Evolutionary conservation across 2,329 filamentous ascomycete genomes (phyloP).

Genomic region (Fusarium ramigenum): DNA sequence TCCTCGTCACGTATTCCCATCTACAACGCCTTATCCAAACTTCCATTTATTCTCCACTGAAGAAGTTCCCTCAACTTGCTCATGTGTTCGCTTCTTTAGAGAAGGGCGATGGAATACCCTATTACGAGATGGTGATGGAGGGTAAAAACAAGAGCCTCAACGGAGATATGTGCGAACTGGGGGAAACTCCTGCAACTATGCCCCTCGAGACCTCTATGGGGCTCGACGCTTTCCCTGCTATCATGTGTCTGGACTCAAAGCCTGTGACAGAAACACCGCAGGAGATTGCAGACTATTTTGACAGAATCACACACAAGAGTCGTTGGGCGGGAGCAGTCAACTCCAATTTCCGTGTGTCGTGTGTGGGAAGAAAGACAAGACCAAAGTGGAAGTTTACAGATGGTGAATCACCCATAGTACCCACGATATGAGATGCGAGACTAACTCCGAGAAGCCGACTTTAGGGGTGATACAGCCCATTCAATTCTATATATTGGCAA

Average conservation of each 20-base stretch:
- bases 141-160: background rate
- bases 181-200: slow-evolving; percentile 43
- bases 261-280: slow-evolving; percentile 45
- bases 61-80: slow-evolving; percentile 54
- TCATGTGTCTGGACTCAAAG: slow-evolving; percentile 57
- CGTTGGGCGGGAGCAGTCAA: slow-evolving; percentile 55
- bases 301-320: slow-evolving; percentile 50
- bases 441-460: slow-evolving; percentile 38
- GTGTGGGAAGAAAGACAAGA: slow-evolving; percentile 50
- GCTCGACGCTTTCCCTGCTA: slow-evolving; percentile 55
- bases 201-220: slow-evolving; percentile 40
- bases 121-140: slow-evolving; percentile 48
- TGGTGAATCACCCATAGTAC: slow-evolving; percentile 35
- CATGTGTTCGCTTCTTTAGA: slow-evolving; percentile 55
- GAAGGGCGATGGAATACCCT: slow-evolving; percentile 55
- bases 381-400: slow-evolving; percentile 53
- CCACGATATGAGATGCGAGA: background rate
- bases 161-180: slow-evolving; percentile 35
- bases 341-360: slow-evolving; percentile 51
- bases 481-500: slow-evolving; percentile 59
- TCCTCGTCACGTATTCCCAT: slow-evolving; percentile 61
- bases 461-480: slow-evolving; percentile 50
- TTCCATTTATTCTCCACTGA: slow-evolving; percentile 57
- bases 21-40: slow-evolving; percentile 55
- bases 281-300: slow-evolving; percentile 48